Evolutionary conservation across 805 yeast genomes (phyloP), one percentile per base, ranked within the genome.

Genomic region (Phaffomyces thermotolerans): DNA sequence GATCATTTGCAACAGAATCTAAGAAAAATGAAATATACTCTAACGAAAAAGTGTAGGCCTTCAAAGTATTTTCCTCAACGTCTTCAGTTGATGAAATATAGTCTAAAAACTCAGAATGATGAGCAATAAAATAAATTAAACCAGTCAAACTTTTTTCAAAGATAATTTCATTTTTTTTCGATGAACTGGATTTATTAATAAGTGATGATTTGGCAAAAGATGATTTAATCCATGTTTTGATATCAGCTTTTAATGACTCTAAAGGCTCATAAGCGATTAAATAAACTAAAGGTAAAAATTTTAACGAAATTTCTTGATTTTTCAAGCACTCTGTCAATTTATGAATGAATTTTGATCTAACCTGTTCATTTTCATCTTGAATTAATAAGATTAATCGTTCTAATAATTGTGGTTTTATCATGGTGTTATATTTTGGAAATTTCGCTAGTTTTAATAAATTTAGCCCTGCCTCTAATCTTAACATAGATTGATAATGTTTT

Each of bases 251-350:
- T 34, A 87, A 57, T 1, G 61, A 60, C 3, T 52, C 53, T 25
- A 75, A 72, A 0, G 95, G 91, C 55, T 89, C 97, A 55, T 77
- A 79, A 1, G 93, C 95, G 52, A 75, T 69, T 57, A 85, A 82
- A 57, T 83, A 86, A 1, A 85, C 65, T 20, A 86, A 58, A 1
- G 88, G 81, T 36, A 84, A 54, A 53, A 80, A 87, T 47, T 78
- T 72, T 43, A 80, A 81, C 1, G 95, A 78, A 4, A 88, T 69
- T 9, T 58, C 49, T 40, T 72, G 78, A 23, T 64, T 60, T 24
- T 79, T 71, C 39, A 84, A 62, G 42, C 69, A 67, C 31, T 69
- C 69, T 46, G 79, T 76, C 47, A 86, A 52, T 31, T 67, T 66
- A 25, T 63, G 63, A 32, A 81, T 59, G 48, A 85, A 79, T 4